Evolutionary conservation across 2,329 filamentous ascomycete genomes (phyloP).

Genomic region (Fusarium zealandicum): DNA sequence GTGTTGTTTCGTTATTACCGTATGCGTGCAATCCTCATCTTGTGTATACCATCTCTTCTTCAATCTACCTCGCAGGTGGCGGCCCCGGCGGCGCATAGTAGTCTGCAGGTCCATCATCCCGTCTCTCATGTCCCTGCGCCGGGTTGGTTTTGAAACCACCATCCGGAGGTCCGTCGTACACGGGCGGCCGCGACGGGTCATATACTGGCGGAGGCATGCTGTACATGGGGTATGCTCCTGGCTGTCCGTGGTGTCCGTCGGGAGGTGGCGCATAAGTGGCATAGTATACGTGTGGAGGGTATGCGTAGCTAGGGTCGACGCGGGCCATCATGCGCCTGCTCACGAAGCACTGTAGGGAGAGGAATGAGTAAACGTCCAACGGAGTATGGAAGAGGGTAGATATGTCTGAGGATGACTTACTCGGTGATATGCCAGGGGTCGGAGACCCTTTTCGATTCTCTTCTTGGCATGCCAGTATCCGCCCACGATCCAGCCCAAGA

Average conservation of each 20-base stretch:
- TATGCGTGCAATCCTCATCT: background rate
- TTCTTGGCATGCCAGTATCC: constrained; percentile 75
- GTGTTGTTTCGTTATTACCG: background rate
- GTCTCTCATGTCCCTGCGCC: constrained; percentile 49
- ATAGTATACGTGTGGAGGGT: constrained; percentile 50
- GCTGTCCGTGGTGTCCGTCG: constrained; percentile 33
- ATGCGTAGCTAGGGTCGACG: constrained; percentile 59
- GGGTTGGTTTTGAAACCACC: constrained; percentile 63
- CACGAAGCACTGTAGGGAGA: constrained; percentile 58
- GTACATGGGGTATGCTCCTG: constrained; percentile 41
- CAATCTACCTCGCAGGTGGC: constrained; percentile 43
- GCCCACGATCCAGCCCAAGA: constrained; percentile 69
- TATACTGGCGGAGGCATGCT: constrained; percentile 63
- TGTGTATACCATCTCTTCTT: background rate
- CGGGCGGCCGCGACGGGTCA: constrained; percentile 63
- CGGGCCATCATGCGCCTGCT: constrained; percentile 54
- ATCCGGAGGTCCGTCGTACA: constrained; percentile 59
- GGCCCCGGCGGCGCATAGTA: constrained; percentile 58
- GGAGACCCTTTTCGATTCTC: constrained; percentile 69
- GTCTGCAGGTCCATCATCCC: constrained; percentile 25
- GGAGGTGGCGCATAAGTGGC: constrained; percentile 48
- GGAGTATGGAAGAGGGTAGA: background rate
- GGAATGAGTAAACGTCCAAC: constrained; percentile 1
- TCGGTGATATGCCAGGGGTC: constrained; percentile 74
- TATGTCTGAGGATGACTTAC: constrained; percentile 48